A percentile compares a stretch with the other conserved stretches of the same genome.
Conservation (phyloP, 768 basidiomycete species). For the Suillus tomentosus region DNA sequence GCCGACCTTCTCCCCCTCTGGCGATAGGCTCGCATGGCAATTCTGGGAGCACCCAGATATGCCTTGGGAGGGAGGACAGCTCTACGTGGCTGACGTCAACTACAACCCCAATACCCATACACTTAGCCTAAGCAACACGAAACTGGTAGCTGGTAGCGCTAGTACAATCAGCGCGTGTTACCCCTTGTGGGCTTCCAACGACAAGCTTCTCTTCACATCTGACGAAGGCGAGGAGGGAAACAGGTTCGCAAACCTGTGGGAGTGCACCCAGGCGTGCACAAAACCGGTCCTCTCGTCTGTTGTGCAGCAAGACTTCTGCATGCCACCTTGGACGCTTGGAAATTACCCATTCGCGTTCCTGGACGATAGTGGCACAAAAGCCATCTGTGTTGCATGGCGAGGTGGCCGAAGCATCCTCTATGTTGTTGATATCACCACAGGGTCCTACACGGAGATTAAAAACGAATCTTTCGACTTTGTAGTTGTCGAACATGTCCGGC, state of each 20-base stretch:
- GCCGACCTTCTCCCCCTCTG: constrained; percentile 62
- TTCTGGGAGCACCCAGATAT: constrained; percentile 72
- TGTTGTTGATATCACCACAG: constrained; percentile 28
- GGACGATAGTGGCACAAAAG: constrained; percentile 31
- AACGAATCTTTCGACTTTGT: constrained; percentile 36
- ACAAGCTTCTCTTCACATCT: constrained; percentile 60
- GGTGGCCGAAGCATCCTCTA: constrained; percentile 39
- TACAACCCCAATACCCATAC: constrained; percentile 21
- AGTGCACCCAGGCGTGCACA: constrained; percentile 35
- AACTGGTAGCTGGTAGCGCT: constrained; percentile 2
- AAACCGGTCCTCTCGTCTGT: constrained; percentile 1
- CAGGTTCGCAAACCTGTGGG: constrained; percentile 72
- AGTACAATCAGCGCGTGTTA: constrained; percentile 44
- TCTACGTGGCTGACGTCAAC: constrained; percentile 53
- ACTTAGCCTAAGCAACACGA: constrained; percentile 1
- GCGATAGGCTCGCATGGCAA: constrained; percentile 58
- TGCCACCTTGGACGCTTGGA: constrained; percentile 58
- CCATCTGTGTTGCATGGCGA: constrained; percentile 34
- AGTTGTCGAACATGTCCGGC: constrained; percentile 26
- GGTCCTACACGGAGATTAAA: constrained; percentile 26
- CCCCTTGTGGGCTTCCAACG: constrained; percentile 60
- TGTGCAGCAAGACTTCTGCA: constrained; percentile 56
- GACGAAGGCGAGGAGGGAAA: constrained; percentile 60
- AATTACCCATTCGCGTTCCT: constrained; percentile 49
- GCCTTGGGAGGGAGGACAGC: constrained; percentile 69